phyloP scores from a whole-genome alignment of 2,329 filamentous ascomycete species.

The Aspergillus fumigatiaffinis region DNA sequence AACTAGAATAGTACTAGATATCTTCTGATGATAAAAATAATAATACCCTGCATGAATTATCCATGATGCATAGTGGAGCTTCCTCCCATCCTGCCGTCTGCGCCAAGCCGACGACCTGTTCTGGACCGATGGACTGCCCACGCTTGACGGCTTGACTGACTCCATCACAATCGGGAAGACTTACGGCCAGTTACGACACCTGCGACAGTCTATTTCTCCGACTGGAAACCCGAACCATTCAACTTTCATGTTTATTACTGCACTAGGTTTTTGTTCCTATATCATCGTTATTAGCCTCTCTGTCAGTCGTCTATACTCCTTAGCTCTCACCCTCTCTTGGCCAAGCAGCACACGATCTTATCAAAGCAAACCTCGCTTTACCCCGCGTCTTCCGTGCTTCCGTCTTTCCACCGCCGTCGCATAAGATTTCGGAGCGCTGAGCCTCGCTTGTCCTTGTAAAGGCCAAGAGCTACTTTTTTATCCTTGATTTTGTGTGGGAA shows the following conservation, averaged over 20 bases:
- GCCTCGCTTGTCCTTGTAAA: not conserved
- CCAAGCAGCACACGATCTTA: conserved; percentile 15
- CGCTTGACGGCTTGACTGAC: not conserved
- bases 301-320: not conserved
- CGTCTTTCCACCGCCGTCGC: conserved; percentile 6
- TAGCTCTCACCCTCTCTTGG: conserved; percentile 1
- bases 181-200: conserved; percentile 3
- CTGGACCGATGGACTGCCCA: not conserved
- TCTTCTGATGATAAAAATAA: not conserved
- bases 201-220: conserved; percentile 1
- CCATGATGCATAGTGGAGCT: not conserved
- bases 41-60: not conserved
- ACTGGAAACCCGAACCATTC: not conserved
- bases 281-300: not conserved
- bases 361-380: conserved; percentile 14
- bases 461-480: not conserved
- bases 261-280: not conserved
- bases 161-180: not conserved
- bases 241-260: not conserved
- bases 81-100: not conserved
- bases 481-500: not conserved
- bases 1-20: not conserved
- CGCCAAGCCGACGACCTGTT: not conserved
- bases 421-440: conserved; percentile 4
- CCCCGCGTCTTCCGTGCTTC: conserved; percentile 18